Conservation (phyloP, 495 filamentous ascomycete genomes). For the Penicillium cataractarum region DNA sequence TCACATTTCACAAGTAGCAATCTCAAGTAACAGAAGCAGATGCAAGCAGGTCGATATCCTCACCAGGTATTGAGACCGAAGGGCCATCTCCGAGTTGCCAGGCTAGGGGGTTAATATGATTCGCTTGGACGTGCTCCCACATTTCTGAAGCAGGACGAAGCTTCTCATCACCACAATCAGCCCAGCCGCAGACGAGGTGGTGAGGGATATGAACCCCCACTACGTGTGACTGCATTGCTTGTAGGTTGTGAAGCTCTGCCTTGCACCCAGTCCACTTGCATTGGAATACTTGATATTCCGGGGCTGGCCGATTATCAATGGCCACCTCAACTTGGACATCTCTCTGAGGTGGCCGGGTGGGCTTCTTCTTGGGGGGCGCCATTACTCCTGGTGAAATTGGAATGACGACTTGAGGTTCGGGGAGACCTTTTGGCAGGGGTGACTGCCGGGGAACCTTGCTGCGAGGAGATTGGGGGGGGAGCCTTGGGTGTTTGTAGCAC, state of each 20-base stretch:
- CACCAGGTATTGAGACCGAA: constrained; percentile 50
- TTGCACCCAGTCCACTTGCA: constrained; percentile 70
- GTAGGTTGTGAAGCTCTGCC: constrained; percentile 74
- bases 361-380: constrained; percentile 12
- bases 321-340: constrained; percentile 18
- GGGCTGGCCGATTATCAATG: constrained; percentile 8
- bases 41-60: constrained; percentile 35
- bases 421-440: constrained; percentile 1
- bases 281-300: constrained; percentile 50
- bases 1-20: not conserved
- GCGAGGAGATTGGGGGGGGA: not conserved
- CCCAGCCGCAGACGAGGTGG: constrained; percentile 40
- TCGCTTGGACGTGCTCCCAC: constrained; percentile 60
- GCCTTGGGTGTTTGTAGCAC: not conserved
- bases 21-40: constrained; percentile 8
- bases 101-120: constrained; percentile 60
- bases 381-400: constrained; percentile 18
- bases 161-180: constrained; percentile 28
- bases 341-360: constrained; percentile 22
- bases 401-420: constrained; percentile 20
- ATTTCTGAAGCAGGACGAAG: constrained; percentile 48
- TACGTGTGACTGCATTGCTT: constrained; percentile 70
- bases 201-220: constrained; percentile 53
- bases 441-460: not conserved
- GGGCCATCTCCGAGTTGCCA: constrained; percentile 73